Percentiles rank a stretch among this genome's conserved stretches.
Evolutionary conservation across 768 basidiomycete species (phyloP).

Genomic region (Calocera cornea): DNA sequence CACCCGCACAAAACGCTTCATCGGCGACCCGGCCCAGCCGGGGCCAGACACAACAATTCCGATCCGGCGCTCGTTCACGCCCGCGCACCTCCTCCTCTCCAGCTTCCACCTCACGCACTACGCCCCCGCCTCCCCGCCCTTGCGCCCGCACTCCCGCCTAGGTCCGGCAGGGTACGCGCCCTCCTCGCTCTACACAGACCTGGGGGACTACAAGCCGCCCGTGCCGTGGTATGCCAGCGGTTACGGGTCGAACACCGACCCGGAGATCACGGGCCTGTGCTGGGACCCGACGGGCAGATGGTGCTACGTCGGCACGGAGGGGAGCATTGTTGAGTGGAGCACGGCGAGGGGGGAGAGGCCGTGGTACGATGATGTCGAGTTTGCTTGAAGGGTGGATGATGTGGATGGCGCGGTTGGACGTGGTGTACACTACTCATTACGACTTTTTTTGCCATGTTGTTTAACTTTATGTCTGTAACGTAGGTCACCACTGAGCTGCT

Average conservation of each 20-base stretch:
- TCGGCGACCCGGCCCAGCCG: background rate
- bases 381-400: constrained; percentile 23
- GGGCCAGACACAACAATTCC: background rate
- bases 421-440: too few relatives aligned
- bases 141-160: background rate
- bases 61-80: background rate
- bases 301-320: constrained; percentile 53
- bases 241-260: constrained; percentile 17
- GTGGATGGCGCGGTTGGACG: too few relatives aligned
- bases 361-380: constrained; percentile 48
- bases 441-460: too few relatives aligned
- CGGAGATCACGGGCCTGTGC: constrained; percentile 47
- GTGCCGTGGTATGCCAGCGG: constrained; percentile 7
- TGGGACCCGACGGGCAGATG: constrained; percentile 58
- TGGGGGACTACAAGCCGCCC: background rate
- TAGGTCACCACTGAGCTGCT: too few relatives aligned
- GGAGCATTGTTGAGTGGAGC: constrained; percentile 63
- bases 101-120: background rate
- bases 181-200: background rate
- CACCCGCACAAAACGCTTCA: background rate
- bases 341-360: constrained; percentile 56
- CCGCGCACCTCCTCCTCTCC: background rate
- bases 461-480: too few relatives aligned
- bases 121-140: background rate
- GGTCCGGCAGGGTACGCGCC: background rate